phyloP scores from a whole-genome alignment of 2,329 filamentous ascomycete species.

The Trichoderma guizhouense region DNA sequence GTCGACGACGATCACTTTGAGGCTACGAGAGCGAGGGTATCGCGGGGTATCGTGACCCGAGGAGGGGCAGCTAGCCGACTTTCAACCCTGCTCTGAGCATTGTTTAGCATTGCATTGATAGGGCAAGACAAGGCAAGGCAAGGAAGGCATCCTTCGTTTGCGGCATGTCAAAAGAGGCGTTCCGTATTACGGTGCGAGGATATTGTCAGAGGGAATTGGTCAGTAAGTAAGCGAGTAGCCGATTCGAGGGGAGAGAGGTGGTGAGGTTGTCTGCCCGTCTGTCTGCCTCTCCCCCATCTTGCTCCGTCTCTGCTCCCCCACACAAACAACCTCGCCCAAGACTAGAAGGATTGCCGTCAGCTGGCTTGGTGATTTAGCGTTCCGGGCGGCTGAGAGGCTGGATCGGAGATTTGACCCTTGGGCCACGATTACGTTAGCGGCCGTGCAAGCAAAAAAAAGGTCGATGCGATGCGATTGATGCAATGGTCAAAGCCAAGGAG shows the following conservation, averaged over 20 bases:
- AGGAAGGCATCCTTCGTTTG: neutral
- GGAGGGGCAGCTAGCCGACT: neutral
- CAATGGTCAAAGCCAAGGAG: neutral
- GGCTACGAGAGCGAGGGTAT: neutral
- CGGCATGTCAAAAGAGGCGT: conserved; percentile 1
- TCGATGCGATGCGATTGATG: neutral
- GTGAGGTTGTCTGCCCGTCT: neutral
- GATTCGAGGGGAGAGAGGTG: neutral
- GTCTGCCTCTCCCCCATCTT: neutral
- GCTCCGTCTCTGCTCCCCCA: neutral
- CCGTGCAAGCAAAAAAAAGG: neutral
- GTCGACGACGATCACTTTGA: conserved; percentile 2
- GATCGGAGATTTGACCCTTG: conserved; percentile 7
- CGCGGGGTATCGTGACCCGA: conserved; percentile 16
- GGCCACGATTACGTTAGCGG: neutral
- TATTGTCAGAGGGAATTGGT: no score
- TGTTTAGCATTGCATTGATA: neutral
- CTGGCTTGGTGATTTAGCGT: neutral
- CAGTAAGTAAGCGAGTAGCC: neutral
- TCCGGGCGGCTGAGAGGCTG: conserved; percentile 15
- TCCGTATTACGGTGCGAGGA: neutral
- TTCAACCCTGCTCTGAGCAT: conserved; percentile 2
- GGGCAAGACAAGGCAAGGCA: neutral
- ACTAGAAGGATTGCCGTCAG: neutral
- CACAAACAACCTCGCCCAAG: neutral